Conservation (phyloP, 106 monocot species). For the Dendrobium nobile region DNA sequence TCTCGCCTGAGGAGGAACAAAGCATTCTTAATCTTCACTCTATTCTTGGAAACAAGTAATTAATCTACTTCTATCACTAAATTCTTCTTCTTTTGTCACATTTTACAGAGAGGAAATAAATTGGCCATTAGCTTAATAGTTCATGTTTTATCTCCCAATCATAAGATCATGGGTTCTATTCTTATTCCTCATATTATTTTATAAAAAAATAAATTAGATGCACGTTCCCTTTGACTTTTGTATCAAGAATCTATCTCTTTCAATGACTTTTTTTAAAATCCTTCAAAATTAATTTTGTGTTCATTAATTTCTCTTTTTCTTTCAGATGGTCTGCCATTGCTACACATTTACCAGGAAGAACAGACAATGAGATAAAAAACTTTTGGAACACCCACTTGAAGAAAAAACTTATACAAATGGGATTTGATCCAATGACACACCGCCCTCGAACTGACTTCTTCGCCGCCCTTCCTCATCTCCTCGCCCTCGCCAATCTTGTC, state of each 20-base stretch:
- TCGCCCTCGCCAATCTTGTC: constrained; percentile 57
- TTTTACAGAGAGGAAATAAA: too few species aligned
- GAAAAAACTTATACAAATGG: constrained; percentile 92
- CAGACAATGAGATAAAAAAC: constrained; percentile 95
- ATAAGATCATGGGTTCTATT: too few species aligned
- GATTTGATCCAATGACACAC: constrained; percentile 87
- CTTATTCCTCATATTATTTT: too few species aligned
- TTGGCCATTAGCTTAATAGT: too few species aligned
- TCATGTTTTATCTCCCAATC: too few species aligned
- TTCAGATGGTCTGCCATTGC: constrained; percentile 89
- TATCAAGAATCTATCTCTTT: not conserved
- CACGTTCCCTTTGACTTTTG: too few species aligned
- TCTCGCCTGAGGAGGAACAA: constrained; percentile 56
- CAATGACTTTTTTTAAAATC: not conserved
- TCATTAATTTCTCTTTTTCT: too few species aligned
- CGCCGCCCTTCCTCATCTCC: constrained; percentile 58
- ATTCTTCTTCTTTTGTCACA: too few species aligned
- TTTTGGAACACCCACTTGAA: constrained; percentile 95
- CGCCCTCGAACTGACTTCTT: constrained; percentile 77
- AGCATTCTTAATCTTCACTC: constrained; percentile 55
- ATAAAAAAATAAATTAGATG: too few species aligned
- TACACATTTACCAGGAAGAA: constrained; percentile 73
- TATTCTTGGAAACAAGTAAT: constrained; percentile 55
- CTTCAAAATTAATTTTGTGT: too few species aligned
- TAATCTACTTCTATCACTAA: not conserved